These are phyloP conservation scores for Alternaria postmessia DNA, from an alignment of 2,329 filamentous ascomycete species.

Conservation along the genomic window DNA sequence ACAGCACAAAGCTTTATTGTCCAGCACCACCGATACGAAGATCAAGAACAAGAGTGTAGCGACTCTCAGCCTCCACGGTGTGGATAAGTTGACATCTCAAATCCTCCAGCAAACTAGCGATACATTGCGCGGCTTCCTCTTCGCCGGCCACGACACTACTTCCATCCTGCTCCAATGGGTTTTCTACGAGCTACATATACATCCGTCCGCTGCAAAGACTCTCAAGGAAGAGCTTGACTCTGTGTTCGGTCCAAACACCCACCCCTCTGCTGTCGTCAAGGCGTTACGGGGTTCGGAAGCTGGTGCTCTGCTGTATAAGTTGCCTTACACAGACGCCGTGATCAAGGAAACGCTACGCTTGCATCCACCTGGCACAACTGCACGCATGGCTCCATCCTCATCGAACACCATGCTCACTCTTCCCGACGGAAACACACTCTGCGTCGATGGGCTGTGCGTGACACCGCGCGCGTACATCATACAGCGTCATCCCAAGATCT, in stretches of 20 bases:
- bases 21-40: not conserved
- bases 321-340: slow-evolving; percentile 55
- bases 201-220: slow-evolving; percentile 20
- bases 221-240: not conserved
- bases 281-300: not conserved
- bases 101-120: slow-evolving; percentile 43
- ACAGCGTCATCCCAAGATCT: slow-evolving; percentile 25
- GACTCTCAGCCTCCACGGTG: slow-evolving; percentile 22
- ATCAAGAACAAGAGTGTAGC: slow-evolving; percentile 18
- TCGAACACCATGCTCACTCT: slow-evolving; percentile 21
- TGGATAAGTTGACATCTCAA: slow-evolving; percentile 27
- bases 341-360: slow-evolving; percentile 56
- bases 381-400: slow-evolving; percentile 19
- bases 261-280: not conserved
- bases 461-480: slow-evolving; percentile 26
- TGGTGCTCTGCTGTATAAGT: slow-evolving; percentile 20
- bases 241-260: not conserved
- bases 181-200: slow-evolving; percentile 34
- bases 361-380: slow-evolving; percentile 46
- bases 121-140: slow-evolving; percentile 47
- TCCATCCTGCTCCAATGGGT: slow-evolving; percentile 35
- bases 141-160: slow-evolving; percentile 47
- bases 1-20: slow-evolving; percentile 16
- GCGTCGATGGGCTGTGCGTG: slow-evolving; percentile 21
- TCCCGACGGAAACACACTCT: slow-evolving; percentile 15